phyloP scores from a whole-genome alignment of 306 rosid species.

The Castanospermum australe region DNA sequence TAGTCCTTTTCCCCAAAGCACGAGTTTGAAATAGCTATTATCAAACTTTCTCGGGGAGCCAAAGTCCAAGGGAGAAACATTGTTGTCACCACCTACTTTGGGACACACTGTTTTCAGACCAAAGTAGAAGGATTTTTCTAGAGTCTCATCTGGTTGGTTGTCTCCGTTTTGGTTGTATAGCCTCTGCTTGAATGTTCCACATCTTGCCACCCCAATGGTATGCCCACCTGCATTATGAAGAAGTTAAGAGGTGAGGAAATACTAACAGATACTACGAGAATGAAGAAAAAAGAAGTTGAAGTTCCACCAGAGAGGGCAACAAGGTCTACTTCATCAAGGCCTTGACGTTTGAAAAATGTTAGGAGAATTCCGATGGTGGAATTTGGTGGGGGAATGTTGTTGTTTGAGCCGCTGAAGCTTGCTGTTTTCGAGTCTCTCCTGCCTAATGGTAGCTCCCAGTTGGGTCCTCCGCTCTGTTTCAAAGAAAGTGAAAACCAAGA shows the following conservation, averaged over 20 bases:
- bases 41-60: conserved; percentile 74
- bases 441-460: conserved; percentile 81
- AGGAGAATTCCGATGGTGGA: conserved; percentile 56
- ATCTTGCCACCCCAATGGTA: conserved; percentile 81
- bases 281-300: neutral
- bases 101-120: conserved; percentile 75
- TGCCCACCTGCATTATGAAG: conserved; percentile 57
- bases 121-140: conserved; percentile 60
- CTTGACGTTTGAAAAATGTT: conserved; percentile 68
- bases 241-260: neutral
- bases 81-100: conserved; percentile 67
- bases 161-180: conserved; percentile 85
- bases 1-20: conserved; percentile 69
- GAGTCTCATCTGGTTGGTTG: conserved; percentile 66
- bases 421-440: conserved; percentile 80
- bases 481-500: neutral
- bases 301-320: conserved; percentile 73
- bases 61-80: conserved; percentile 67
- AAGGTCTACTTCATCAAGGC: conserved; percentile 77
- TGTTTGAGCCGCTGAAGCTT: conserved; percentile 60
- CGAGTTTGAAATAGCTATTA: conserved; percentile 65
- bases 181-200: conserved; percentile 76
- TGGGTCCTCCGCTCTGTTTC: conserved; percentile 86
- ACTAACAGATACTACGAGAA: neutral
- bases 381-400: conserved; percentile 74